Evolutionary conservation across 192 early-diverging fungal genomes (phyloP).

Genomic region (Coemansia javaensis): DNA sequence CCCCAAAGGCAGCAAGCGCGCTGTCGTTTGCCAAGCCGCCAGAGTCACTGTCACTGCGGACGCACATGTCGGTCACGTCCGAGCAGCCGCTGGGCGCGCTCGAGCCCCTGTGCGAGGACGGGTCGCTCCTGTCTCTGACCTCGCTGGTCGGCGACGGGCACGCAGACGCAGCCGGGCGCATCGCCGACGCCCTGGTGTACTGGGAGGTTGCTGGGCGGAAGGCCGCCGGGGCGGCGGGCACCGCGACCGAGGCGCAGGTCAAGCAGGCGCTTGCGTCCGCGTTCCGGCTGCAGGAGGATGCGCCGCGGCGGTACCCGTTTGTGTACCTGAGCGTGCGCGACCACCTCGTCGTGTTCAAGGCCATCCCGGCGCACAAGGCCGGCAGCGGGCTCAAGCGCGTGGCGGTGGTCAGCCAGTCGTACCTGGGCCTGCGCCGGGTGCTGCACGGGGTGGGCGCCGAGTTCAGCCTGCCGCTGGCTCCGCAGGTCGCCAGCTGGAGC

Average conservation of each 20-base stretch:
- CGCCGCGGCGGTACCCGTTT: constrained; percentile 28
- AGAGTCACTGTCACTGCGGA: constrained; percentile 42
- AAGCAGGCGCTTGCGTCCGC: constrained; percentile 27
- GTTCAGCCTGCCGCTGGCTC: constrained; percentile 38
- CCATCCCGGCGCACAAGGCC: neutral
- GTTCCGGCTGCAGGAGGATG: constrained; percentile 18
- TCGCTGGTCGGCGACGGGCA: constrained; percentile 8
- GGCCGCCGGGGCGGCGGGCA: neutral
- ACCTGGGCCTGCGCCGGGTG: constrained; percentile 26
- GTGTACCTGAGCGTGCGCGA: constrained; percentile 32
- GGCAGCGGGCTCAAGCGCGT: constrained; percentile 6
- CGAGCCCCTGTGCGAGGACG: constrained; percentile 8
- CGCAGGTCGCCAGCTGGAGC: constrained; percentile 25
- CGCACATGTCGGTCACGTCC: constrained; percentile 24
- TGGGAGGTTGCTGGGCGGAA: constrained; percentile 15
- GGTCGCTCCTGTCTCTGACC: constrained; percentile 17
- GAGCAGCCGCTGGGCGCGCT: constrained; percentile 8
- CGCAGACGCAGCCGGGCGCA: constrained; percentile 3
- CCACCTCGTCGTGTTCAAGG: constrained; percentile 29
- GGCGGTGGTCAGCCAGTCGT: constrained; percentile 32
- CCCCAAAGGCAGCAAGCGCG: no score
- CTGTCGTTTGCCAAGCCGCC: constrained; percentile 24
- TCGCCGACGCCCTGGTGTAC: constrained; percentile 33
- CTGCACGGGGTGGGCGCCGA: constrained; percentile 14
- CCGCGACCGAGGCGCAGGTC: constrained; percentile 1